These are phyloP conservation scores for Mycosphaerella sp. DNA, from an alignment of 2,329 filamentous ascomycete species.

Conservation along the genomic window DNA sequence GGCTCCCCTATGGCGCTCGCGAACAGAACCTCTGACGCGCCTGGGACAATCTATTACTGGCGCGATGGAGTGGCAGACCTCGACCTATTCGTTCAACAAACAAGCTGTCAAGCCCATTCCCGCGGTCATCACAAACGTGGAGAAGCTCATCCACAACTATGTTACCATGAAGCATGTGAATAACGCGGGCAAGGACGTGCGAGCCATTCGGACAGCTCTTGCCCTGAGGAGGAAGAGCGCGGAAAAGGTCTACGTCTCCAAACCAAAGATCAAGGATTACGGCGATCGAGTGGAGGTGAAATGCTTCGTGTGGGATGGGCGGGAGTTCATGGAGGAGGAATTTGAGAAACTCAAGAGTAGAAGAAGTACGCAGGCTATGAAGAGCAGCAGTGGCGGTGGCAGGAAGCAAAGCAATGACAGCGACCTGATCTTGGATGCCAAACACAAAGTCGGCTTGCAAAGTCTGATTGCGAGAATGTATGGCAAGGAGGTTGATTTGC, in stretches of 20 bases:
- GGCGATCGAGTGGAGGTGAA: slow-evolving; percentile 24
- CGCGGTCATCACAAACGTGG: slow-evolving; percentile 19
- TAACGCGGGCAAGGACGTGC: slow-evolving; percentile 18
- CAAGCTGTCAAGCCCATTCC: slow-evolving; percentile 22
- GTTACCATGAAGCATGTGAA: slow-evolving; percentile 21
- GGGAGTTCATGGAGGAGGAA: slow-evolving; percentile 5
- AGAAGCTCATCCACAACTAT: slow-evolving; percentile 25
- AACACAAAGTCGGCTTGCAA: slow-evolving; percentile 14
- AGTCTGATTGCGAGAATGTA: slow-evolving; percentile 24
- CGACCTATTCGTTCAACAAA: slow-evolving; percentile 27
- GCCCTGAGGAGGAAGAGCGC: slow-evolving; percentile 21
- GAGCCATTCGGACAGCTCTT: slow-evolving; percentile 21
- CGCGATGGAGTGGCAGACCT: slow-evolving; percentile 28
- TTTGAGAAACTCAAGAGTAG: slow-evolving; percentile 1
- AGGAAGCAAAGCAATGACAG: neutral
- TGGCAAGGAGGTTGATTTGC: slow-evolving; percentile 30
- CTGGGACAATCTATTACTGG: slow-evolving; percentile 22
- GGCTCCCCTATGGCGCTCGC: slow-evolving; percentile 17
- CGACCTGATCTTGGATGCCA: slow-evolving; percentile 16
- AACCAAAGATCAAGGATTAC: slow-evolving; percentile 26
- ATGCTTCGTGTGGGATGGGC: slow-evolving; percentile 24
- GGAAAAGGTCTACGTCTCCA: slow-evolving; percentile 23
- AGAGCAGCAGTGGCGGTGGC: neutral
- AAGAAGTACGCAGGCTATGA: neutral
- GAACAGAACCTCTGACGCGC: slow-evolving; percentile 15